A percentile compares a stretch with the other conserved stretches of the same genome.
Conservation (phyloP, 2,329 filamentous ascomycete species). For the Fusarium torreyae region DNA sequence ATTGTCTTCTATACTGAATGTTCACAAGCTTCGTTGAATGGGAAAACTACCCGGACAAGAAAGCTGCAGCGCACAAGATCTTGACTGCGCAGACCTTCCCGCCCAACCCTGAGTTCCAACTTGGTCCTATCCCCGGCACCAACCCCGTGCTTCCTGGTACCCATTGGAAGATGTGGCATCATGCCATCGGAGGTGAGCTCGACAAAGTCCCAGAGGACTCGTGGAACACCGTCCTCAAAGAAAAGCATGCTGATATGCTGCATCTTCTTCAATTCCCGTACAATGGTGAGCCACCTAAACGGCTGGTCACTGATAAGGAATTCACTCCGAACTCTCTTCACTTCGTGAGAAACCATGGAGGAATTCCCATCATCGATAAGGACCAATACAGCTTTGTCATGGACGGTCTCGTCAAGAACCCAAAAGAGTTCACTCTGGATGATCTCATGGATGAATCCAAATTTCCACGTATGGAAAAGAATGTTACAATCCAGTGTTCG, state of each 20-base stretch:
- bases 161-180: conserved; percentile 72
- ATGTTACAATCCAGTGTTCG: conserved; percentile 76
- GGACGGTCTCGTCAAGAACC: conserved; percentile 73
- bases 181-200: conserved; percentile 61
- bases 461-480: conserved; percentile 73
- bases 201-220: conserved; percentile 68
- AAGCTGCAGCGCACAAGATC: conserved; percentile 70
- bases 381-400: conserved; percentile 68
- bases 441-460: conserved; percentile 72
- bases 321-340: conserved; percentile 73
- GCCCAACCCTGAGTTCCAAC: conserved; percentile 68
- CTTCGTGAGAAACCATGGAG: conserved; percentile 81
- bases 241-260: conserved; percentile 73
- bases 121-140: conserved; percentile 67
- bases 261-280: conserved; percentile 75
- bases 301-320: conserved; percentile 67
- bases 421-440: conserved; percentile 68
- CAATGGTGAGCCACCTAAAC: conserved; percentile 74
- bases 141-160: conserved; percentile 71
- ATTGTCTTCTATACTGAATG: not conserved
- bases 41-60: conserved; percentile 79
- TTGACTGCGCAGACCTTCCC: conserved; percentile 49
- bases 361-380: conserved; percentile 75
- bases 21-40: conserved; percentile 73
- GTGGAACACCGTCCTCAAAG: conserved; percentile 68